Percentiles rank a stretch among this genome's conserved stretches.
Evolutionary conservation across 768 basidiomycete species (phyloP).

Genomic region (Hygrophorus pudorinus): DNA sequence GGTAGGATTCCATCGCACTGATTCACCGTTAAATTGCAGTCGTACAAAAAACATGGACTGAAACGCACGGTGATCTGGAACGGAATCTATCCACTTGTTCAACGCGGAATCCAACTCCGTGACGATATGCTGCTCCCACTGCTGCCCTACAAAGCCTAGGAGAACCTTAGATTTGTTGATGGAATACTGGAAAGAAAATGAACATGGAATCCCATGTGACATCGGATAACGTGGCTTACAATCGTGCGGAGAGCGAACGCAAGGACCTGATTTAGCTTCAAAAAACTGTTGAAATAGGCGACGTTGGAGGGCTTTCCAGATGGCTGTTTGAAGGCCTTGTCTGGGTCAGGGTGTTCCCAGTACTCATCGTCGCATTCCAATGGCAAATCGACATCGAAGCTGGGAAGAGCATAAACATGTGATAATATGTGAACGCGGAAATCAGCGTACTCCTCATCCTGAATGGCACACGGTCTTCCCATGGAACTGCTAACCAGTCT

Average conservation of each 20-base stretch:
- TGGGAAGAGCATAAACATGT: constrained; percentile 16
- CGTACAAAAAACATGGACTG: neutral
- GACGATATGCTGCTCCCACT: constrained; percentile 59
- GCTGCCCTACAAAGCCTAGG: constrained; percentile 34
- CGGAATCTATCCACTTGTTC: constrained; percentile 60
- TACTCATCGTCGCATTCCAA: constrained; percentile 61
- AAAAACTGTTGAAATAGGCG: constrained; percentile 43
- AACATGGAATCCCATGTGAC: neutral
- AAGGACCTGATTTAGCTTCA: constrained; percentile 52
- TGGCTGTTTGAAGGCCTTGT: constrained; percentile 57
- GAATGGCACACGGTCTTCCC: constrained; percentile 63
- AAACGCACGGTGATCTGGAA: constrained; percentile 48
- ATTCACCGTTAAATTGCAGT: neutral
- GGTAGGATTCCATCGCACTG: constrained; percentile 47
- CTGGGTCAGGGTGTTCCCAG: constrained; percentile 51
- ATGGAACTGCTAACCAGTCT: constrained; percentile 35
- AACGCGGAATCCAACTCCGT: constrained; percentile 63
- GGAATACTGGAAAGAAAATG: constrained; percentile 43
- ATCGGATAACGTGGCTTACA: constrained; percentile 23
- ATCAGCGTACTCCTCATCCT: constrained; percentile 60
- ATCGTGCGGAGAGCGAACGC: constrained; percentile 51
- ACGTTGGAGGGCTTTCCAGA: constrained; percentile 42
- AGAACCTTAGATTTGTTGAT: constrained; percentile 54
- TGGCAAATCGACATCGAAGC: constrained; percentile 63
- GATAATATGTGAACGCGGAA: neutral